Conservation (phyloP, 257 asterid genomes). For the Verbena officinalis region DNA sequence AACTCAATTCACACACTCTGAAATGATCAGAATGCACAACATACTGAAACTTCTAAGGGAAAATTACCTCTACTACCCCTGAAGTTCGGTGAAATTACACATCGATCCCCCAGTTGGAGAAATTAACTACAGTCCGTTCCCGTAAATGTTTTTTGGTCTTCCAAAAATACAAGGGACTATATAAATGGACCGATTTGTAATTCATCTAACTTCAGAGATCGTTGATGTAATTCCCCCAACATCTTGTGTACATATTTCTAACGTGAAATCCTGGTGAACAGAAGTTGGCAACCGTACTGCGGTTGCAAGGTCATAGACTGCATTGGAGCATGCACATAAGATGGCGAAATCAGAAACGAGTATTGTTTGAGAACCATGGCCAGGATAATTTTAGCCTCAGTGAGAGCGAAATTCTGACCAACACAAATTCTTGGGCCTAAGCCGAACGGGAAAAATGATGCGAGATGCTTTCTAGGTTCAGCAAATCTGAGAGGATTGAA, state of each 20-base stretch:
- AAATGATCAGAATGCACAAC: constrained; percentile 6
- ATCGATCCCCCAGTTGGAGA: too few species aligned
- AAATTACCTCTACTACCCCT: too few species aligned
- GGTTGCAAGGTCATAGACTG: constrained; percentile 62
- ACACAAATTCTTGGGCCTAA: constrained; percentile 68
- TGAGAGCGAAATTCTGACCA: constrained; percentile 69
- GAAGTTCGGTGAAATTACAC: too few species aligned
- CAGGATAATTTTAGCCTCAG: constrained; percentile 61
- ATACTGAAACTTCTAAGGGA: too few species aligned
- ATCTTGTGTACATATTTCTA: too few species aligned
- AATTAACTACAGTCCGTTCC: too few species aligned
- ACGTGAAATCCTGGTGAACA: constrained; percentile 39
- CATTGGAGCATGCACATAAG: constrained; percentile 73
- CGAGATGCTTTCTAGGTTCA: constrained; percentile 50
- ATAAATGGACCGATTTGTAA: too few species aligned
- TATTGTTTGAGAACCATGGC: constrained; percentile 52
- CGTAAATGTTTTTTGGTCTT: too few species aligned
- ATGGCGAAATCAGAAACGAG: constrained; percentile 54
- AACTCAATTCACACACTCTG: not conserved
- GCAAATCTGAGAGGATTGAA: constrained; percentile 65
- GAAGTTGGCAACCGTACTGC: constrained; percentile 60
- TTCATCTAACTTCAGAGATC: too few species aligned
- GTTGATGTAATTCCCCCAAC: too few species aligned
- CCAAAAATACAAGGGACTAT: too few species aligned
- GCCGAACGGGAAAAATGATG: constrained; percentile 68